Evolutionary conservation across 1,284 basidiomycete genomes (phyloP), one percentile per base, ranked within the genome.

Genomic region (Ganoderma leucocontextum): DNA sequence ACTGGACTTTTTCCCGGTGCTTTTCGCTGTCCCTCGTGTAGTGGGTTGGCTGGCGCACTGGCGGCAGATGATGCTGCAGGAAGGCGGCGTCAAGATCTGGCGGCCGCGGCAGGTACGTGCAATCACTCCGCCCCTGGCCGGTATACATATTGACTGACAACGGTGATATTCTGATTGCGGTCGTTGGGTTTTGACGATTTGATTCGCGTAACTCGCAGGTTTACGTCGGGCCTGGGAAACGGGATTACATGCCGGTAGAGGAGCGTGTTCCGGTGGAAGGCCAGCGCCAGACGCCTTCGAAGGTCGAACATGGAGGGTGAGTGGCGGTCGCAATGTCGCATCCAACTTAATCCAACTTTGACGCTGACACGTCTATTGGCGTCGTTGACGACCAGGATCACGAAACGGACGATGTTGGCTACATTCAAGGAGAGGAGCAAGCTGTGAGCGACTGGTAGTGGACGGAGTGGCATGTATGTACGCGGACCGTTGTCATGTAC

Each of bases 21-120:
- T 96, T 52, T 96, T 96, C 76, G 95, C 91, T 22, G 94, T 96
- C 3, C 95, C 95, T 3, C 89, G 95, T 22, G 93, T 96, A 4
- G 94, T 94, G 29, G 95, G 95, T 12, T 95, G 94, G 95, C 83
- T 95, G 12, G 94, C 95, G 0, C 94, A 95, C 78, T 95, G 94
- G 93, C 84, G 93, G 68, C 91, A 95, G 88, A 94, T 95, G 92
- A 95, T 95, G 94, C 82, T 96, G 64, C 91, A 93, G 75, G 86
- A 91, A 42, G 93, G 90, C 22, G 93, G 93, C 62, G 94, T 96
- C 68, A 96, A 95, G 81, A 96, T 96, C 73, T 96, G 95, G 95
- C 85, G 94, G 53, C 95, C 94, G 52, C 85, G 91, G 75, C 94
- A 96, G 85, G 88, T 94, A 78, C 72, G 81, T 70, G 60, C 59